Base-by-base conservation (phyloP, 2,329 filamentous ascomycete genomes). In the Phyllosticta ampelicida region DNA sequence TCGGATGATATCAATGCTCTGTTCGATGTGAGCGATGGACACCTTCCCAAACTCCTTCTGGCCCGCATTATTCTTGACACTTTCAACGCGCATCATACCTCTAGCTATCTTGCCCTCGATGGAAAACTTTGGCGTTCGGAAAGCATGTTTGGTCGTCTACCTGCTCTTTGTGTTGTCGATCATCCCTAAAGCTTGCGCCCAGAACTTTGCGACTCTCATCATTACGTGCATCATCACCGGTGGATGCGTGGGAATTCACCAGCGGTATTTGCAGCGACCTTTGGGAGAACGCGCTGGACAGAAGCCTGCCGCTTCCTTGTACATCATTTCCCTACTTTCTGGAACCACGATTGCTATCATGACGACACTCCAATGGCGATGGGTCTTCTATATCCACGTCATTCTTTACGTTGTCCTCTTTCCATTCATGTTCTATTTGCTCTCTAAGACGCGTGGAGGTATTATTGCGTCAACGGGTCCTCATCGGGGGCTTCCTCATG, bases 381-480 rank as follows among this genome's bases (percentile, higher is more conserved):
- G 26, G 23, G 69, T 74, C 53, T 71, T 72, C 63, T 73, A 71
- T 62, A 68, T 70, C 44, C 71, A 73, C 56, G 63, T 74, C 1
- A 51, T 51, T 18, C 67, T 70, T 65, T 77, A 78, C 49, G 74
- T 70, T 18, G 69, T 70, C 3, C 62, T 78, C 1, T 65, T 77
- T 4, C 71, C 71, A 0, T 36, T 77, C n/a, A 69, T 72, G 60
- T 61, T 69, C 51, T 62, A 74, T 53, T 66, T 69, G 10, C 66
- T 81, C 9, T 70, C 70, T 2, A 78, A 81, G 61, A 75, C 76
- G 13, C 72, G 78, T 21, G 69, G 70, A 0, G 70, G 72, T 18
- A 74, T 80, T 20, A 70, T 80, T 4, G 57, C 18, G 61, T 76
- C 11, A 68, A 16, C n/a, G 71, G 9, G 62, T 64, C 3, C 54